phyloP scores from a whole-genome alignment of 768 basidiomycete genomes.

The Psilocybe subaeruginosa region DNA sequence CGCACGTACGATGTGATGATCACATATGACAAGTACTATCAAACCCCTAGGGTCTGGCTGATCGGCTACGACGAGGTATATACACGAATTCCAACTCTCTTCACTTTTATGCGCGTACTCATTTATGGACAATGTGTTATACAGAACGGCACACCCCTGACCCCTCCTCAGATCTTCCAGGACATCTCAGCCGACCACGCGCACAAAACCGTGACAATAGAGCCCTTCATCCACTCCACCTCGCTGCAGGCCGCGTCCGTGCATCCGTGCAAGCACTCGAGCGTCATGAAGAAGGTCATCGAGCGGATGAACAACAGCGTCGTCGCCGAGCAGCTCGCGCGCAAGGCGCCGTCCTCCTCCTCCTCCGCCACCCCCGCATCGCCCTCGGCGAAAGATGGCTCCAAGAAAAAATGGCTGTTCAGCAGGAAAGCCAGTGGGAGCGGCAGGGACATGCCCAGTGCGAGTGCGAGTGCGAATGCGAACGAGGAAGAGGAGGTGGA shows the following conservation, averaged over 20 bases:
- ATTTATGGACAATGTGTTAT: conserved; percentile 10
- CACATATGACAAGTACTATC: conserved; percentile 99
- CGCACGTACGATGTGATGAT: conserved; percentile 99
- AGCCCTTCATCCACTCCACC: conserved; percentile 93
- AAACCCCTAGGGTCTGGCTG: conserved; percentile 97
- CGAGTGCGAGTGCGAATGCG: conserved; percentile 14
- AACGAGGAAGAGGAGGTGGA: conserved; percentile 69
- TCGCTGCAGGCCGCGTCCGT: conserved; percentile 90
- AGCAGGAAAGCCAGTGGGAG: conserved; percentile 69
- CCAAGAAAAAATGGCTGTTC: conserved; percentile 87
- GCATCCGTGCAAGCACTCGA: conserved; percentile 98
- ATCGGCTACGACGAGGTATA: conserved; percentile 94
- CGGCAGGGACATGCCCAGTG: conserved; percentile 54
- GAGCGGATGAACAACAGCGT: conserved; percentile 96
- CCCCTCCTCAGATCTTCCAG: conserved; percentile 91
- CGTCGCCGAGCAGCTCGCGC: conserved; percentile 78
- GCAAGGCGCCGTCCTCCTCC: conserved; percentile 40
- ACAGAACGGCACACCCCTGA: conserved; percentile 87
- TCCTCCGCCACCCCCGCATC: conserved; percentile 22
- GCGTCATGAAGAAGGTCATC: conserved; percentile 99
- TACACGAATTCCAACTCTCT: not conserved
- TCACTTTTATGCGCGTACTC: not conserved
- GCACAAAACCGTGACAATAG: conserved; percentile 98
- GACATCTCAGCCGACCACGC: conserved; percentile 98
- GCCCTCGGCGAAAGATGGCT: conserved; percentile 31